Conservation (phyloP, 2,329 filamentous ascomycete genomes). For the Cladophialophora psammophila region DNA sequence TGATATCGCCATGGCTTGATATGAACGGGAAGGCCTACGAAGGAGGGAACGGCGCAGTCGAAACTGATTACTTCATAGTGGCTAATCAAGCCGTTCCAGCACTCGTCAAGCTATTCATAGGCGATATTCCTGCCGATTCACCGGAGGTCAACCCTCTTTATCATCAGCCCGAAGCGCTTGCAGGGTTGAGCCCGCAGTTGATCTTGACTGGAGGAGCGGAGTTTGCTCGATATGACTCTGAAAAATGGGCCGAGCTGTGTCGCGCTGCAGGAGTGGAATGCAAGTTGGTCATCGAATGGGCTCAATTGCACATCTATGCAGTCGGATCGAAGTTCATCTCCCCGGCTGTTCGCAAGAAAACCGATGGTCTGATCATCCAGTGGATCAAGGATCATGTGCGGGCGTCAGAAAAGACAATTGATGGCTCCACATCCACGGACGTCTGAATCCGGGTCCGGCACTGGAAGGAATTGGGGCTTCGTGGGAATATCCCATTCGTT, state of each 20-base stretch:
- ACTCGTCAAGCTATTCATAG: conserved; percentile 11
- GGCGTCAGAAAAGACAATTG: neutral
- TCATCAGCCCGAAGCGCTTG: conserved; percentile 5
- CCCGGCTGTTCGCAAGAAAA: conserved; percentile 18
- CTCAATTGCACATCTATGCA: conserved; percentile 26
- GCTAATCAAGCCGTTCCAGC: conserved; percentile 17
- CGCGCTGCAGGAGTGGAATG: conserved; percentile 4
- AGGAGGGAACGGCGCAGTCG: conserved; percentile 24
- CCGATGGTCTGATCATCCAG: conserved; percentile 21
- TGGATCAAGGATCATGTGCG: conserved; percentile 21
- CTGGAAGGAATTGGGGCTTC: neutral
- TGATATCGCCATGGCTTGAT: conserved; percentile 95
- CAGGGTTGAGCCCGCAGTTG: conserved; percentile 16
- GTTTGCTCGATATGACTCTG: conserved; percentile 24
- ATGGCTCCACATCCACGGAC: neutral
- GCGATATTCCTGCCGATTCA: conserved; percentile 5
- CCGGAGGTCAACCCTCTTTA: conserved; percentile 24
- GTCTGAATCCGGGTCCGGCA: neutral
- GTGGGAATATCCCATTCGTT: too few species aligned
- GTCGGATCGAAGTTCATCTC: conserved; percentile 21
- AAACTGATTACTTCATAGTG: conserved; percentile 25
- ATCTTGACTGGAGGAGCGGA: conserved; percentile 24
- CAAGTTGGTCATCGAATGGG: conserved; percentile 23
- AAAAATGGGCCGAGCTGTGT: conserved; percentile 20
- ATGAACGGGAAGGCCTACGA: conserved; percentile 61